phyloP scores from a whole-genome alignment of 2,329 filamentous ascomycete species.

The Cordyceps pruinosa region DNA sequence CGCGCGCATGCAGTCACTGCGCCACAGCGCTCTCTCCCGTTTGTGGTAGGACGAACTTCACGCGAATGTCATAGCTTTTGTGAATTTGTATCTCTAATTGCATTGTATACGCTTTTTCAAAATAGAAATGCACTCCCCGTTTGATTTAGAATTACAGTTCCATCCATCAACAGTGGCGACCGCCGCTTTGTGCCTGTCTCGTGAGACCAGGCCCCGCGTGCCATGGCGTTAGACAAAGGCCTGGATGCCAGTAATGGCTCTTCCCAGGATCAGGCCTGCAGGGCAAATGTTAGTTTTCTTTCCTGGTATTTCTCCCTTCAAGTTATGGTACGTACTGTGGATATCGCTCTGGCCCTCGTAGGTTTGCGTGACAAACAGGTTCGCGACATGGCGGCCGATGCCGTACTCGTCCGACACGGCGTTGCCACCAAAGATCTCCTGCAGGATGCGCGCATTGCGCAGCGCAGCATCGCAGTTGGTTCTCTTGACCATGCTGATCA shows the following conservation, averaged over 20 bases:
- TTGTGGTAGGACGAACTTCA: not conserved
- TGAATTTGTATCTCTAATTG: not conserved
- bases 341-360: slow-evolving; percentile 99
- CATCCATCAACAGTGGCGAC: not conserved
- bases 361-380: slow-evolving; percentile 94
- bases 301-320: not conserved
- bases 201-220: not conserved
- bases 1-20: slow-evolving; percentile 3
- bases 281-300: slow-evolving; percentile 15
- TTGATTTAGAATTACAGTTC: slow-evolving; percentile 3
- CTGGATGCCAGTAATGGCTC: slow-evolving; percentile 68
- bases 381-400: slow-evolving; percentile 91
- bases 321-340: slow-evolving; percentile 59
- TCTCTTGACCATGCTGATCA: slow-evolving; percentile 95
- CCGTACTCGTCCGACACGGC: slow-evolving; percentile 97
- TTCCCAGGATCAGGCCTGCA: slow-evolving; percentile 60
- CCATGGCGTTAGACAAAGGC: slow-evolving; percentile 56
- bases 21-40: not conserved
- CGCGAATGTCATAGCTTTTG: not conserved
- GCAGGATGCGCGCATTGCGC: slow-evolving; percentile 68
- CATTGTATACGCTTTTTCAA: not conserved
- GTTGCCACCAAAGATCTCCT: slow-evolving; percentile 96
- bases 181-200: not conserved
- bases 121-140: not conserved
- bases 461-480: slow-evolving; percentile 94